These are phyloP conservation scores for Pseudogymnoascus pannorum DNA, from an alignment of 2,329 filamentous ascomycete species.

Conservation along the genomic window DNA sequence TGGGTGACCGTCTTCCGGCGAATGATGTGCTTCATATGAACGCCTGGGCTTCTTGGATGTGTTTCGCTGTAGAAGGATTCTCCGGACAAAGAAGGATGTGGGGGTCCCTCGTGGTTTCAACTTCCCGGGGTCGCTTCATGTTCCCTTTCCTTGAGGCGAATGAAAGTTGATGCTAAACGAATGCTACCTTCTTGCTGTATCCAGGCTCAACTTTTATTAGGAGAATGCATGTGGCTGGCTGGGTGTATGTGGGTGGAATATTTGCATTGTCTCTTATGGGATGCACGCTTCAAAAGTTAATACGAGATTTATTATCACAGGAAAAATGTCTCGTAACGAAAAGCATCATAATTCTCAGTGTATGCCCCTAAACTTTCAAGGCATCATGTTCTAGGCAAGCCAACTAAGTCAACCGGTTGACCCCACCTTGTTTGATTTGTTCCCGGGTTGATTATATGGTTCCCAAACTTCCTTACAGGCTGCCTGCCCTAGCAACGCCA, in stretches of 20 bases:
- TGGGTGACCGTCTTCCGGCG: background rate
- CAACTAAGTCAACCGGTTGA: background rate
- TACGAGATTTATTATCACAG: background rate
- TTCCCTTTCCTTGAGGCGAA: background rate
- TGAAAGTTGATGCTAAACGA: background rate
- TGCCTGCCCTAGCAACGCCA: conserved; percentile 3
- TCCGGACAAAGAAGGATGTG: background rate
- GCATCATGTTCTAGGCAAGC: background rate
- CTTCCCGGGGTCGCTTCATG: background rate
- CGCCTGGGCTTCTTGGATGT: background rate
- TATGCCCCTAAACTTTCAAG: background rate
- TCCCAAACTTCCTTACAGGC: background rate
- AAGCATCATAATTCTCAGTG: background rate
- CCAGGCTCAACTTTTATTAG: background rate
- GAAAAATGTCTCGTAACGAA: background rate
- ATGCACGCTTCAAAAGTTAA: background rate
- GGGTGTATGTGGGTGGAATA: background rate
- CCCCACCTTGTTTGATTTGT: background rate
- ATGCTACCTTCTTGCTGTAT: background rate
- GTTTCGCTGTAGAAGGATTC: background rate
- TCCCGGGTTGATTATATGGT: too few relatives aligned
- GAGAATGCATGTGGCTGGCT: background rate
- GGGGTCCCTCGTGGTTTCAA: background rate
- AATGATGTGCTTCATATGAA: background rate
- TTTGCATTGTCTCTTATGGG: background rate